A percentile compares a stretch with the other conserved stretches of the same genome.
Evolutionary conservation across 352 stramenopile species (phyloP).

Genomic region (Thraustotheca clavata): DNA sequence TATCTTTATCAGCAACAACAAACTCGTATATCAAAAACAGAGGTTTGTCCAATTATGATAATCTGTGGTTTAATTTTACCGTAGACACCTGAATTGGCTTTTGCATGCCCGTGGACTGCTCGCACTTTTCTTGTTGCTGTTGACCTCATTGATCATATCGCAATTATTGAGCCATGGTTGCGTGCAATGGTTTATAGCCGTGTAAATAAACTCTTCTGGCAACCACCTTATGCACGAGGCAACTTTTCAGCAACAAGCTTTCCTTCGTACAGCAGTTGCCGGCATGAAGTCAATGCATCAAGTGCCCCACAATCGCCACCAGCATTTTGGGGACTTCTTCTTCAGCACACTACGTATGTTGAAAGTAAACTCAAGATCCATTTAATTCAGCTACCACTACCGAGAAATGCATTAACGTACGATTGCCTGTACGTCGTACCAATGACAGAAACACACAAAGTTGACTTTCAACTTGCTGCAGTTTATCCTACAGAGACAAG

Average conservation of each 20-base stretch:
- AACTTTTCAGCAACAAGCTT: conserved; percentile 5
- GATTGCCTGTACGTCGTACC: conserved; percentile 9
- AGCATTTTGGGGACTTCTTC: background rate
- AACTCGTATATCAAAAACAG: background rate
- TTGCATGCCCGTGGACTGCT: conserved; percentile 7
- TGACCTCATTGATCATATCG: conserved; percentile 2
- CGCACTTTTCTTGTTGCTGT: background rate
- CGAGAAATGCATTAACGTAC: background rate
- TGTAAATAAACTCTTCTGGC: conserved; percentile 20
- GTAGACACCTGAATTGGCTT: background rate
- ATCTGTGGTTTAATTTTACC: background rate
- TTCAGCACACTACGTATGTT: background rate
- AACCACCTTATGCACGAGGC: conserved; percentile 12
- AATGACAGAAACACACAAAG: background rate
- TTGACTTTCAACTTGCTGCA: conserved; percentile 11
- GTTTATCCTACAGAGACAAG: conserved; percentile 9
- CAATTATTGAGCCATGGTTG: conserved; percentile 11
- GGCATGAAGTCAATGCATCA: conserved; percentile 9
- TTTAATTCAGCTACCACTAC: background rate
- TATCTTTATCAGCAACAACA: conserved; percentile 6
- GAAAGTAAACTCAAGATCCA: background rate
- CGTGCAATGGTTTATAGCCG: conserved; percentile 12
- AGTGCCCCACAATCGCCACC: background rate
- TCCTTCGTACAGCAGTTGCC: conserved; percentile 9
- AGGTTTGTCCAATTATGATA: background rate